Conservation (phyloP, 345 rosid genomes). For the Psidium guajava region DNA sequence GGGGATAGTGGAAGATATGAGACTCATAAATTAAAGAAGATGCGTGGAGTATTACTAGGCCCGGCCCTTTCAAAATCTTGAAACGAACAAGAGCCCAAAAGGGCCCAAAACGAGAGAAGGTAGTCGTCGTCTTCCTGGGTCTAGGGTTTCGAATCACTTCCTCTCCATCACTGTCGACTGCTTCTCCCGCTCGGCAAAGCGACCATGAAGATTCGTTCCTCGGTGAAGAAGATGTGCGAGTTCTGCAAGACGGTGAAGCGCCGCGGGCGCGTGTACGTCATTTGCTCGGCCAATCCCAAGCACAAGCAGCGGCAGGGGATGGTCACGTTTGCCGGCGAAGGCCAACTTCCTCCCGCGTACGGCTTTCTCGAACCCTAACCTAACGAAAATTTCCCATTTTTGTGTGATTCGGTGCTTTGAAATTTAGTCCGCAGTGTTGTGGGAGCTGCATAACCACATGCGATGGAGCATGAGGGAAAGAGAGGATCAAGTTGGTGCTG, state of each 20-base stretch:
- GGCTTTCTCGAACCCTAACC: slow-evolving; percentile 2
- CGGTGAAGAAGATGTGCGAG: slow-evolving; percentile 96
- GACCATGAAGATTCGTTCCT: slow-evolving; percentile 83
- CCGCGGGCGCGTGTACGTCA: slow-evolving; percentile 70
- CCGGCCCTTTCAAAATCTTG: background rate
- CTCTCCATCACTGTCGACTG: background rate
- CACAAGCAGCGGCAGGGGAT: slow-evolving; percentile 91
- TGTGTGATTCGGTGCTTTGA: background rate
- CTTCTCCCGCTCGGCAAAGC: slow-evolving; percentile 5
- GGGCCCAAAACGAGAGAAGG: background rate
- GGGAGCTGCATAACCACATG: background rate
- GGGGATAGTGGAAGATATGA: background rate
- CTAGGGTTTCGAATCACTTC: background rate
- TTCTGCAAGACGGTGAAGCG: slow-evolving; percentile 81
- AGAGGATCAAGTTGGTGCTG: background rate
- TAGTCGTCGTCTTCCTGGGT: background rate
- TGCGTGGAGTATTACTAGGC: background rate
- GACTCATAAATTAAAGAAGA: background rate
- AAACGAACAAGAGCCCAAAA: background rate
- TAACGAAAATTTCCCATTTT: background rate
- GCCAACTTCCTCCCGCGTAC: slow-evolving; percentile 22
- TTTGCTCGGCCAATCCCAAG: slow-evolving; percentile 69
- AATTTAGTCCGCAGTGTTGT: background rate
- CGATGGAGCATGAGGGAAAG: background rate
- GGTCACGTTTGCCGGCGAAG: slow-evolving; percentile 40